A percentile compares a stretch with the other conserved stretches of the same genome.
Conservation (phyloP, 495 filamentous ascomycete species). For the Hypoxylon rickii region DNA sequence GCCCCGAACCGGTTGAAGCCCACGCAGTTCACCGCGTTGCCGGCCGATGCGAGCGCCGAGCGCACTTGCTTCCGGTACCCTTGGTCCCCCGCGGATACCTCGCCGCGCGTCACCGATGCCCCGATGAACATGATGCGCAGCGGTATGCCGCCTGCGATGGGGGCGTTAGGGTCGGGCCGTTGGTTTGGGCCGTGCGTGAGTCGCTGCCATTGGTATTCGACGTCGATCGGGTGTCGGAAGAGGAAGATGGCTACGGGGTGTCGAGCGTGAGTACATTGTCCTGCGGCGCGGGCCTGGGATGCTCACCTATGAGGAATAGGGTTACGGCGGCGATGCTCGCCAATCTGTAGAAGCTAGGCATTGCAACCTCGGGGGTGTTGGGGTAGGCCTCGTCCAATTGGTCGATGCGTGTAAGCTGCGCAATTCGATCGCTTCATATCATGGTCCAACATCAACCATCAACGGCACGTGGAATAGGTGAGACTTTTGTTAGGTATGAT, state of each 20-base stretch:
- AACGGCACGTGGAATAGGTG: neutral
- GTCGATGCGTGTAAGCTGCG: no score
- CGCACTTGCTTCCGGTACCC: conserved; percentile 37
- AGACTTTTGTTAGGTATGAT: no score
- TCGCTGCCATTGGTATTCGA: conserved; percentile 23
- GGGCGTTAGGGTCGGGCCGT: neutral
- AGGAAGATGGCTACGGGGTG: conserved; percentile 9
- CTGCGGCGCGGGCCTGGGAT: no score
- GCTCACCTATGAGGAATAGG: conserved; percentile 17
- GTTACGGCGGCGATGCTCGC: conserved; percentile 8
- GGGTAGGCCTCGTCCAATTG: no score
- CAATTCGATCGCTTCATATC: conserved; percentile 1
- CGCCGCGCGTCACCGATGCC: conserved; percentile 36
- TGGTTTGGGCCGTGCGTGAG: conserved; percentile 3
- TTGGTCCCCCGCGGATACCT: conserved; percentile 34
- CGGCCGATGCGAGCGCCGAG: conserved; percentile 30
- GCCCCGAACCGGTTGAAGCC: conserved; percentile 40
- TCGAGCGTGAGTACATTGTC: conserved; percentile 14
- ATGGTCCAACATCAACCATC: conserved; percentile 1
- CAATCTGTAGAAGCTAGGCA: conserved; percentile 18
- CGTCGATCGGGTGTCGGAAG: conserved; percentile 25
- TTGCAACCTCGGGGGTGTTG: neutral
- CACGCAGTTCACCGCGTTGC: conserved; percentile 36
- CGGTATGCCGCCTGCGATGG: conserved; percentile 26
- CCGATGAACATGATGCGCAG: conserved; percentile 39